Evolutionary conservation across 257 asterid genomes (phyloP).

Genomic region (Salvia hispanica): DNA sequence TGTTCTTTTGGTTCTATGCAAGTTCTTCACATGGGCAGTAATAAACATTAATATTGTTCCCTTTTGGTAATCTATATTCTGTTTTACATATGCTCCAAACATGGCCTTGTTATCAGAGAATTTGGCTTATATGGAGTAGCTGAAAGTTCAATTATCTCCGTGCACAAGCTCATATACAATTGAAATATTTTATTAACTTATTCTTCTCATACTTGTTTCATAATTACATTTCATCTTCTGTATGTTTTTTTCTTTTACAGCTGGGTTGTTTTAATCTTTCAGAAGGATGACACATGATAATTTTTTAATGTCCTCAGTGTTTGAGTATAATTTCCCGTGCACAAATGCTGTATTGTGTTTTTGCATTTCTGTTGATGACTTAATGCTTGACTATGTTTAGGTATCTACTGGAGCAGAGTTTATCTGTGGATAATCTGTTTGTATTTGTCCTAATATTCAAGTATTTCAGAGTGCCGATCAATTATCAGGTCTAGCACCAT

Average conservation of each 20-base stretch:
- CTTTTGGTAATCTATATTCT: background rate
- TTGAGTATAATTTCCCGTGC: background rate
- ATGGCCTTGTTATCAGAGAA: conserved; percentile 10
- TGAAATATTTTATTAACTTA: background rate
- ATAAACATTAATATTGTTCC: background rate
- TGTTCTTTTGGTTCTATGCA: conserved; percentile 25
- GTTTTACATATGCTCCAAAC: background rate
- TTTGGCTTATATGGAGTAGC: background rate
- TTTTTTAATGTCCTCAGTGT: background rate
- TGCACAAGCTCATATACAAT: background rate
- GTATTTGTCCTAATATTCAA: conserved; percentile 92
- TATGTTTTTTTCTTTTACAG: conserved; percentile 14
- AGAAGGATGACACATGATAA: background rate
- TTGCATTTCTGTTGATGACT: conserved; percentile 8
- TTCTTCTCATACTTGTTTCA: conserved; percentile 10
- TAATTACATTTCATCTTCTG: background rate
- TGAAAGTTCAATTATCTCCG: conserved; percentile 7
- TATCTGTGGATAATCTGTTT: conserved; percentile 96
- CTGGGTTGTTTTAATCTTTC: conserved; percentile 4
- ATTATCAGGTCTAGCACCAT: conserved; percentile 67
- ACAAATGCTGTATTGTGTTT: conserved; percentile 17
- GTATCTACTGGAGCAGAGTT: conserved; percentile 94
- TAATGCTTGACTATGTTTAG: conserved; percentile 46
- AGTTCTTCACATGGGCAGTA: conserved; percentile 3
- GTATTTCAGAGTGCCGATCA: conserved; percentile 86